Evolutionary conservation across 345 rosid genomes (phyloP).

Genomic region (Hirschfeldia incana): DNA sequence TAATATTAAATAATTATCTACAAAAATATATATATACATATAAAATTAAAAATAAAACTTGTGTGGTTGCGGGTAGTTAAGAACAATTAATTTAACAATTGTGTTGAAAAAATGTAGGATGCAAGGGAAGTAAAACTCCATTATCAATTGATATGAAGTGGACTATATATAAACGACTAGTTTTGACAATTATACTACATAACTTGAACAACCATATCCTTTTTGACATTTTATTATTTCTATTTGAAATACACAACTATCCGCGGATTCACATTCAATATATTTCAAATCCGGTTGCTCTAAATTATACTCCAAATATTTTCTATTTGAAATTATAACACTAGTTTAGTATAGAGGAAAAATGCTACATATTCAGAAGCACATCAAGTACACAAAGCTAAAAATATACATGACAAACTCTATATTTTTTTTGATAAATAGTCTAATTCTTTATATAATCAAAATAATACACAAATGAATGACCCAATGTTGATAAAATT

Average conservation of each 20-base stretch:
- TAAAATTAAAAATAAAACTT: too few species aligned
- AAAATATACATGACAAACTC: background rate
- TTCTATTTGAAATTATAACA: background rate
- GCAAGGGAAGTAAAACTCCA: slow-evolving; percentile 43
- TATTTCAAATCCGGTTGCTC: slow-evolving; percentile 2
- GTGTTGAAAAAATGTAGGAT: slow-evolving; percentile 23
- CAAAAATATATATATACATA: too few species aligned
- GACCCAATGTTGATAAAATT: background rate
- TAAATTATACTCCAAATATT: background rate
- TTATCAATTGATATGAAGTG: slow-evolving; percentile 33
- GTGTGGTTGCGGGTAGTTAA: background rate
- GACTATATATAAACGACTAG: slow-evolving; percentile 30
- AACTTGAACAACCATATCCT: slow-evolving; percentile 10
- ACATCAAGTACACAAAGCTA: background rate
- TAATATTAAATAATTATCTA: too few species aligned
- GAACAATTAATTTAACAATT: slow-evolving; percentile 1
- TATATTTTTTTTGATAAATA: background rate
- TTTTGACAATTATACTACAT: slow-evolving; percentile 35
- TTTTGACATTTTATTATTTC: slow-evolving; percentile 3
- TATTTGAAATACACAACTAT: background rate
- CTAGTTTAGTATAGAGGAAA: background rate
- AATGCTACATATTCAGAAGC: background rate
- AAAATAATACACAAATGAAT: background rate
- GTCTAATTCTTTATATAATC: background rate
- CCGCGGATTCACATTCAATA: slow-evolving; percentile 31